Percentiles rank a stretch among this genome's conserved stretches.
Conservation (phyloP, 495 filamentous ascomycete genomes). For the Aspergillus saccharolyticus region DNA sequence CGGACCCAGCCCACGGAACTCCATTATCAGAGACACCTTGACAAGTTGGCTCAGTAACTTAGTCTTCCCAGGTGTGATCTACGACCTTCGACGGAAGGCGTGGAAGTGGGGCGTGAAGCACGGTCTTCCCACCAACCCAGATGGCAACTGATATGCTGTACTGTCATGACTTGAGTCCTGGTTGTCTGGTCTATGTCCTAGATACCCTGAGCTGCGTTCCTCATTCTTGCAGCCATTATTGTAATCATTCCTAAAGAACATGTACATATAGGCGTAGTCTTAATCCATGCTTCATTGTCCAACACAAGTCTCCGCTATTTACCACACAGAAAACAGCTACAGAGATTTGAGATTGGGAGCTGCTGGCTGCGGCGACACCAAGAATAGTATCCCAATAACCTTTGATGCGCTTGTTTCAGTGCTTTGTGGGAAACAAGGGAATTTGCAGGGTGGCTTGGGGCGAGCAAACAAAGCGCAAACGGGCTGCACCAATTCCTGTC, state of each 20-base stretch:
- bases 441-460: neutral
- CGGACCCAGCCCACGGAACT: slow-evolving; percentile 41
- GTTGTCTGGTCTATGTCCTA: slow-evolving; percentile 18
- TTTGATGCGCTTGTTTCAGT: neutral
- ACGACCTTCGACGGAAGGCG: slow-evolving; percentile 40
- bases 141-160: neutral
- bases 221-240: slow-evolving; percentile 13
- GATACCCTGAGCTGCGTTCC: slow-evolving; percentile 18
- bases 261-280: neutral
- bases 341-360: neutral
- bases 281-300: neutral
- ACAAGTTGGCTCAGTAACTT: slow-evolving; percentile 42
- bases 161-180: slow-evolving; percentile 1
- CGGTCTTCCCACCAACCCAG: slow-evolving; percentile 25
- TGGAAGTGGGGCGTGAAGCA: slow-evolving; percentile 44
- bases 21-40: slow-evolving; percentile 36
- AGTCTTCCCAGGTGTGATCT: slow-evolving; percentile 39
- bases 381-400: neutral
- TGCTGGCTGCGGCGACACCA: neutral
- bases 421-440: neutral
- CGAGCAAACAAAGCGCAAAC: neutral
- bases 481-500: neutral
- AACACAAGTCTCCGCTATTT: neutral
- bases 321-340: neutral
- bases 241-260: neutral